Evolutionary conservation across 306 rosid genomes (phyloP).

Genomic region (Cicer judaicum): DNA sequence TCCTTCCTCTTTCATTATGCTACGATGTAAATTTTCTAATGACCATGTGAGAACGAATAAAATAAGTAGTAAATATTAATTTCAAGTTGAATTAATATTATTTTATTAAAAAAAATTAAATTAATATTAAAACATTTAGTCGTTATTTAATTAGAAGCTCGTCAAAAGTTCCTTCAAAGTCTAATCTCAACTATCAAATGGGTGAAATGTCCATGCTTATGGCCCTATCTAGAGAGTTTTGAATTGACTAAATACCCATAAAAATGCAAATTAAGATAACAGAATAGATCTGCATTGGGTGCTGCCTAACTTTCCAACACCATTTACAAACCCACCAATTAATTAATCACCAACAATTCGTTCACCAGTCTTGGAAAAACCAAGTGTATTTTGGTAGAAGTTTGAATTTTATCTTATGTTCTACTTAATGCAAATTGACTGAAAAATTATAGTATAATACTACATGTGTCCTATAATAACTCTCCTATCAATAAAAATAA

Average conservation of each 20-base stretch:
- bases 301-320: conserved; percentile 8
- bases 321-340: conserved; percentile 1
- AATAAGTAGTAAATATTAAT: not conserved
- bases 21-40: not conserved
- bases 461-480: too few species aligned
- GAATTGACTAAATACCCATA: conserved; percentile 17
- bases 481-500: too few species aligned
- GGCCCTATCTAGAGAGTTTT: not conserved
- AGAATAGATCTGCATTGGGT: not conserved
- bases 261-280: conserved; percentile 8
- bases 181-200: conserved; percentile 4
- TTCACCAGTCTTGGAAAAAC: not conserved
- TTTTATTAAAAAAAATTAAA: too few species aligned
- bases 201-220: conserved; percentile 20
- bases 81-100: not conserved
- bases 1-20: not conserved
- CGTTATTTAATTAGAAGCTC: not conserved
- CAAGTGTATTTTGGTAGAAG: not conserved
- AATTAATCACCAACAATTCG: not conserved
- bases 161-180: not conserved
- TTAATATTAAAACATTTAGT: not conserved
- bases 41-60: too few species aligned
- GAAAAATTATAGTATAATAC: not conserved
- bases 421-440: not conserved
- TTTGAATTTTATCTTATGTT: not conserved